Evolutionary conservation across 768 basidiomycete genomes (phyloP).

Genomic region (Mycena indigotica): DNA sequence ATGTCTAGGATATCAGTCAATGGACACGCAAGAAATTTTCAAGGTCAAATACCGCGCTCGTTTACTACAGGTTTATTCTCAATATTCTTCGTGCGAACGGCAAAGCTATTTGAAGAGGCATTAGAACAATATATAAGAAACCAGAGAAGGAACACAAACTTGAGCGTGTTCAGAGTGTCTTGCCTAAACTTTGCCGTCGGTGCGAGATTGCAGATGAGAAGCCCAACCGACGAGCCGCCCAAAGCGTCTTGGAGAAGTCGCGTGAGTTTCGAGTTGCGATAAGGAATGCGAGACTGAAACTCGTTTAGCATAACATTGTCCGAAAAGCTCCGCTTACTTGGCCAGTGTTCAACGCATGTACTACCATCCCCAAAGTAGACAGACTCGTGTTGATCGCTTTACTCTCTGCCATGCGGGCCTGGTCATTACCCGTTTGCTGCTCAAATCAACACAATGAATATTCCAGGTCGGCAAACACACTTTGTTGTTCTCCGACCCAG

Average conservation of each 20-base stretch:
- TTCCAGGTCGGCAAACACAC: slow-evolving; percentile 36
- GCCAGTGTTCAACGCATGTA: slow-evolving; percentile 78
- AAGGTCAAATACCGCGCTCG: slow-evolving; percentile 59
- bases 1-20: slow-evolving; percentile 45
- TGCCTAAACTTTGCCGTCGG: slow-evolving; percentile 81
- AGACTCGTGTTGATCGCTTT: slow-evolving; percentile 89
- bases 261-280: slow-evolving; percentile 88
- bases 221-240: slow-evolving; percentile 75
- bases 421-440: slow-evolving; percentile 81
- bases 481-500: slow-evolving; percentile 92
- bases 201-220: slow-evolving; percentile 86
- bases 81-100: slow-evolving; percentile 80
- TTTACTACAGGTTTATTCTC: slow-evolving; percentile 83
- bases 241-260: slow-evolving; percentile 89
- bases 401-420: slow-evolving; percentile 85
- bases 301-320: slow-evolving; percentile 1
- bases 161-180: slow-evolving; percentile 90
- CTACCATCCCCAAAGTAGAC: slow-evolving; percentile 85
- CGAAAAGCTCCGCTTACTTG: slow-evolving; percentile 46
- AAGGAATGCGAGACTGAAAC: slow-evolving; percentile 74
- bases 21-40: not conserved
- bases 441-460: slow-evolving; percentile 1
- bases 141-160: slow-evolving; percentile 45
- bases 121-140: not conserved
- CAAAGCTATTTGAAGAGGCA: slow-evolving; percentile 51